Percentiles rank a stretch among this genome's conserved stretches.
Conservation (phyloP, 176 grass and related monocot genomes). For the Hsuehochloa calcarea region DNA sequence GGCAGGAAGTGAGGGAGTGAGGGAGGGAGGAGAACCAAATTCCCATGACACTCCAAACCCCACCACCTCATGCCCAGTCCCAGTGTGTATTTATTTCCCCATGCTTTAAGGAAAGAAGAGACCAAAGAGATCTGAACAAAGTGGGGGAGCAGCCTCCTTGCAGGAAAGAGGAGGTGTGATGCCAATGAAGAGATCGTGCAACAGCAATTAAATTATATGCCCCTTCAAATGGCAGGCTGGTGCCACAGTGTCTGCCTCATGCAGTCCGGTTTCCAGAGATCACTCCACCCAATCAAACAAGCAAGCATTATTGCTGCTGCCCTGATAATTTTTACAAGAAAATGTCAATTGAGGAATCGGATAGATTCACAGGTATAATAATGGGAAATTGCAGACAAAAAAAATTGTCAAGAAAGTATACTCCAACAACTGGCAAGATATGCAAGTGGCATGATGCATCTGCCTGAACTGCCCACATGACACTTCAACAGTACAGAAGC, state of each 20-base stretch:
- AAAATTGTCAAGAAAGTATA: background rate
- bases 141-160: slow-evolving; percentile 34
- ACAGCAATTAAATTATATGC: slow-evolving; percentile 31
- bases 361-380: background rate
- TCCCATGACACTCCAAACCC: slow-evolving; percentile 44
- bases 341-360: slow-evolving; percentile 4
- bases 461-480: slow-evolving; percentile 21
- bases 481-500: slow-evolving; percentile 24
- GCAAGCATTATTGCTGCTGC: slow-evolving; percentile 34
- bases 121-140: slow-evolving; percentile 57
- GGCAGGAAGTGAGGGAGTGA: background rate
- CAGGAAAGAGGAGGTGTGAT: slow-evolving; percentile 25
- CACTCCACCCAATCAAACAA: slow-evolving; percentile 37
- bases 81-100: slow-evolving; percentile 48
- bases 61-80: slow-evolving; percentile 26
- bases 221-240: slow-evolving; percentile 39
- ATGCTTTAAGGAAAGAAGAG: slow-evolving; percentile 66
- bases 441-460: slow-evolving; percentile 12
- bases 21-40: slow-evolving; percentile 28
- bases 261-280: slow-evolving; percentile 31
- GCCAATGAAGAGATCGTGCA: slow-evolving; percentile 36
- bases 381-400: background rate
- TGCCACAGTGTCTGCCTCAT: slow-evolving; percentile 35
- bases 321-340: slow-evolving; percentile 29
- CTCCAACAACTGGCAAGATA: background rate